Evolutionary conservation across 345 rosid species (phyloP).

Genomic region (Ricinus communis): DNA sequence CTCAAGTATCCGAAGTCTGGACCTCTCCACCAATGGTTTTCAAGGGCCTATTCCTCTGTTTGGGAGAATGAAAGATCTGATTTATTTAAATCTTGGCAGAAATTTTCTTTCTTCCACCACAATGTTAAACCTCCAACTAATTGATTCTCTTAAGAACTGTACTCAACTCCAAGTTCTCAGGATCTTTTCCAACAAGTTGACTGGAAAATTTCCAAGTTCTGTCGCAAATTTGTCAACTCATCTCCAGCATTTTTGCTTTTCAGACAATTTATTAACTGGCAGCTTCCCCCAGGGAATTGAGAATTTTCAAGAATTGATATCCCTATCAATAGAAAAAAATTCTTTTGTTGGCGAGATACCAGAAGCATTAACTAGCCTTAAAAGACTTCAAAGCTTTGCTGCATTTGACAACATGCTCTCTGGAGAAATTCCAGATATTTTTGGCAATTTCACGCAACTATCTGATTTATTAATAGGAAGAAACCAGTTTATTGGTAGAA

Average conservation of each 20-base stretch:
- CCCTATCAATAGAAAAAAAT: constrained; percentile 9
- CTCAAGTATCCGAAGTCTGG: constrained; percentile 10
- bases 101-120: constrained; percentile 18
- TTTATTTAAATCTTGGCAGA: neutral
- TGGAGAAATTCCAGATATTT: constrained; percentile 12
- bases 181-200: constrained; percentile 13
- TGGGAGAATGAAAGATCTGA: constrained; percentile 5
- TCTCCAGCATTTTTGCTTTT: constrained; percentile 16
- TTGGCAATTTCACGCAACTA: constrained; percentile 18
- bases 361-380: constrained; percentile 4
- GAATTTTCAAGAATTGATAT: constrained; percentile 10
- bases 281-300: constrained; percentile 12
- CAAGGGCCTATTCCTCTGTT: constrained; percentile 16
- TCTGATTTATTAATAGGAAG: neutral
- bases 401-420: constrained; percentile 2
- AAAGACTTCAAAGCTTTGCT: neutral
- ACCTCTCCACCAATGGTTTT: constrained; percentile 10
- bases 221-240: constrained; percentile 17
- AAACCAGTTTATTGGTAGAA: constrained; percentile 14
- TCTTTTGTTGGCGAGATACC: constrained; percentile 18
- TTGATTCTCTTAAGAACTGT: constrained; percentile 20
- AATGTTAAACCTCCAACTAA: constrained; percentile 4
- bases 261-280: constrained; percentile 2
- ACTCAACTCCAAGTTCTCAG: constrained; percentile 14
- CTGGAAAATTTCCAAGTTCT: constrained; percentile 15